Conservation (phyloP, 2,329 filamentous ascomycete genomes). For the Bipolaris oryzae region DNA sequence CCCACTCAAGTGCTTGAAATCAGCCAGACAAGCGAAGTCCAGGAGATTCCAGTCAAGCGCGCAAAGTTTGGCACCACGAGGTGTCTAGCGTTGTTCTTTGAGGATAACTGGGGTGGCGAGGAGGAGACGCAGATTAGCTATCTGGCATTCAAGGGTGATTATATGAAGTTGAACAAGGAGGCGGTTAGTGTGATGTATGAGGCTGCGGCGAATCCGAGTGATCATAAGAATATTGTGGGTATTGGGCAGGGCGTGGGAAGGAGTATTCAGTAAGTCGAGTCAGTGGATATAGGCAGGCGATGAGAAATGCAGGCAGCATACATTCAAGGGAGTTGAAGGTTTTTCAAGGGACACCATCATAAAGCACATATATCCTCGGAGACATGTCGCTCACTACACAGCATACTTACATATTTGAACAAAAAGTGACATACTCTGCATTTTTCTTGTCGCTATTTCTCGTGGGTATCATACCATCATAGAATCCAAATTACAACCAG, state of each 20-base stretch:
- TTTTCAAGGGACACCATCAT: neutral
- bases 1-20: slow-evolving; percentile 80
- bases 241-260: slow-evolving; percentile 46
- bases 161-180: slow-evolving; percentile 82
- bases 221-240: slow-evolving; percentile 68
- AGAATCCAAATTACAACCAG: slow-evolving; percentile 6
- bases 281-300: neutral
- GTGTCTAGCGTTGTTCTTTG: slow-evolving; percentile 82
- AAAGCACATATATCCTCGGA: neutral
- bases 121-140: slow-evolving; percentile 81
- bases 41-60: slow-evolving; percentile 87
- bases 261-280: slow-evolving; percentile 34
- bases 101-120: slow-evolving; percentile 88
- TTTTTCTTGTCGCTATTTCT: slow-evolving; percentile 11
- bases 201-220: slow-evolving; percentile 86
- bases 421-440: slow-evolving; percentile 28
- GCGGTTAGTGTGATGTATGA: slow-evolving; percentile 90
- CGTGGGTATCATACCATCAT: slow-evolving; percentile 25
- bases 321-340: neutral
- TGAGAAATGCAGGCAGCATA: neutral
- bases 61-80: slow-evolving; percentile 87
- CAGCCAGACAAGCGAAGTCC: slow-evolving; percentile 77
- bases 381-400: neutral
- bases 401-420: neutral
- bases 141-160: slow-evolving; percentile 92